A percentile compares a stretch with the other conserved stretches of the same genome.
These are phyloP conservation scores for Marchantia polymorpha DNA, from an alignment of 225 moss, liverwort and hornwort genomes.

Conservation along the genomic window DNA sequence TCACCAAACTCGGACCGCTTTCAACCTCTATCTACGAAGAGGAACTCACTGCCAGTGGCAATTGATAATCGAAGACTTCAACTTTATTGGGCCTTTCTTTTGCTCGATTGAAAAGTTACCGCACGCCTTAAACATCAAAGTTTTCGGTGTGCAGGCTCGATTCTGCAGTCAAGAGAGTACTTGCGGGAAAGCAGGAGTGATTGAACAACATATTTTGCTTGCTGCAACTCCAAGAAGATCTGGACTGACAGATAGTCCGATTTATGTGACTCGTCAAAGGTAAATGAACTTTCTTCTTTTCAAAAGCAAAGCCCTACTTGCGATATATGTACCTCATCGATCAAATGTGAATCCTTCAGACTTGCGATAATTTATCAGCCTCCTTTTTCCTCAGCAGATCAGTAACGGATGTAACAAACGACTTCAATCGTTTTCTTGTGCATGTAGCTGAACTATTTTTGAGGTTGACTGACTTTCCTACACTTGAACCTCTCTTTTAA, in stretches of 20 bases:
- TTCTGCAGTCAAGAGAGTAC: not conserved
- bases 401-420: too few relatives aligned
- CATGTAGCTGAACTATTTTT: too few relatives aligned
- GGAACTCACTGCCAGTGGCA: not conserved
- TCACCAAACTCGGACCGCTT: too few relatives aligned
- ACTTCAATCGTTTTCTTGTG: too few relatives aligned
- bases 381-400: too few relatives aligned
- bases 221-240: not conserved
- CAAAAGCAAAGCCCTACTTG: too few relatives aligned
- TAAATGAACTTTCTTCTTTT: not conserved
- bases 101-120: not conserved
- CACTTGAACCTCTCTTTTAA: too few relatives aligned
- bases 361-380: too few relatives aligned
- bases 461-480: too few relatives aligned
- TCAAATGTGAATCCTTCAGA: too few relatives aligned
- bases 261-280: slow-evolving; percentile 7
- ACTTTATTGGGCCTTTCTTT: not conserved
- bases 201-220: not conserved
- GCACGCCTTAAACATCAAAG: not conserved
- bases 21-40: not conserved
- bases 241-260: not conserved
- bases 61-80: not conserved
- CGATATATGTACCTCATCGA: too few relatives aligned
- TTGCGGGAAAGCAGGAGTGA: not conserved
- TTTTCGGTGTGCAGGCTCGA: not conserved